phyloP scores from a whole-genome alignment of 805 yeast species.

The Candida piceae region DNA sequence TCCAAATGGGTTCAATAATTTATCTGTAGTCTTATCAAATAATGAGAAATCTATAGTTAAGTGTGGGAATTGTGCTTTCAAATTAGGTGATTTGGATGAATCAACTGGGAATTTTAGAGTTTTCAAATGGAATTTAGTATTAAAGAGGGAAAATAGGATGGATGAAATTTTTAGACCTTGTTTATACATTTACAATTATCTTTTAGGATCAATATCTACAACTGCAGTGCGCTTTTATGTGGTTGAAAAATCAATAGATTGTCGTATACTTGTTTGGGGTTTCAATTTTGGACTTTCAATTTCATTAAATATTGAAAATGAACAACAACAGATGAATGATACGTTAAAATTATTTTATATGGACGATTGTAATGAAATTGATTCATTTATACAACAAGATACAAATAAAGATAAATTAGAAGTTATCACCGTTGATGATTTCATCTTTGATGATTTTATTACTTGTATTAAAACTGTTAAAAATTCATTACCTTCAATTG shows the following conservation, averaged over 20 bases:
- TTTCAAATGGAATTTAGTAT: conserved; percentile 52
- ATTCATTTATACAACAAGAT: conserved; percentile 21
- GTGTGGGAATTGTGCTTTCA: conserved; percentile 35
- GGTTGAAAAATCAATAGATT: conserved; percentile 6
- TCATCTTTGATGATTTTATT: conserved; percentile 29
- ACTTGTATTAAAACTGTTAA: conserved; percentile 26
- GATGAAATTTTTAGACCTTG: conserved; percentile 33
- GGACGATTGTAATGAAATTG: conserved; percentile 24
- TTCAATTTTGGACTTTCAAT: conserved; percentile 38
- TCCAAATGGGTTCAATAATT: conserved; percentile 11
- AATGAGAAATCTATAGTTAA: conserved; percentile 10
- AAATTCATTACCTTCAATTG: conserved; percentile 30
- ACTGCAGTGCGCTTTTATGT: conserved; percentile 36
- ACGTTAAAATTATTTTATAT: conserved; percentile 45
- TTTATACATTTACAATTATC: conserved; percentile 32
- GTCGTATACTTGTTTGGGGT: conserved; percentile 39
- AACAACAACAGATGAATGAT: conserved; percentile 9
- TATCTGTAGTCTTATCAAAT: conserved; percentile 6
- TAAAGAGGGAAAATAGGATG: conserved; percentile 19
- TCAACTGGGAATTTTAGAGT: conserved; percentile 32
- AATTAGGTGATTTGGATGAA: conserved; percentile 38
- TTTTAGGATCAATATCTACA: conserved; percentile 39
- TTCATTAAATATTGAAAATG: conserved; percentile 8
- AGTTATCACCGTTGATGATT: conserved; percentile 32
- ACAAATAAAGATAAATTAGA: conserved; percentile 13